Evolutionary conservation across 805 yeast species (phyloP).

Genomic region (Saccharomycopsis sp.): DNA sequence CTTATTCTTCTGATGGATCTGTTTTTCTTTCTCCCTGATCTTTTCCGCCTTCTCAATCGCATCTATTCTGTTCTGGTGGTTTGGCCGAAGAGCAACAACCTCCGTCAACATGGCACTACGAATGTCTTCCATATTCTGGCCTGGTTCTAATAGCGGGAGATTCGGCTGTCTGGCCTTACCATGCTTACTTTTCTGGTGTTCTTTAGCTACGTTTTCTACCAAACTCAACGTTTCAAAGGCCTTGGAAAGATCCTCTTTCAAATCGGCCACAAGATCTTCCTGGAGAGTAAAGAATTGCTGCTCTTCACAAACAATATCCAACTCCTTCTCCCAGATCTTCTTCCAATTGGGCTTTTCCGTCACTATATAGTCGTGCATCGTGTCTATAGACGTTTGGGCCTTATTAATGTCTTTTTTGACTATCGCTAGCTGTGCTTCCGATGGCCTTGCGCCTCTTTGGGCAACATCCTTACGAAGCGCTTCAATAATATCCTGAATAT

Average conservation of each 20-base stretch:
- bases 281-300: conserved; percentile 89
- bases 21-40: conserved; percentile 64
- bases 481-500: conserved; percentile 86
- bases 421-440: conserved; percentile 61
- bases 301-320: conserved; percentile 86
- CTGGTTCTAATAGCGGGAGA: conserved; percentile 55
- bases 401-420: conserved; percentile 58
- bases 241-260: conserved; percentile 72
- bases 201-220: conserved; percentile 74
- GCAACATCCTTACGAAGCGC: conserved; percentile 87
- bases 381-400: conserved; percentile 47
- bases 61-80: conserved; percentile 77
- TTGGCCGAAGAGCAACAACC: conserved; percentile 72
- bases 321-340: conserved; percentile 83
- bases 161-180: conserved; percentile 21
- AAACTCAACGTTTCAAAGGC: conserved; percentile 77
- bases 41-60: conserved; percentile 83
- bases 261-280: conserved; percentile 74
- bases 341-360: conserved; percentile 83
- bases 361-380: conserved; percentile 53
- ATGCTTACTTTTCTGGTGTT: conserved; percentile 45
- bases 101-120: conserved; percentile 77
- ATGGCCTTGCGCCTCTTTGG: conserved; percentile 77
- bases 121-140: conserved; percentile 48
- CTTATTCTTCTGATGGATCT: conserved; percentile 47